phyloP scores from a whole-genome alignment of 805 yeast genomes.

The Nakazawaea ambrosiae region DNA sequence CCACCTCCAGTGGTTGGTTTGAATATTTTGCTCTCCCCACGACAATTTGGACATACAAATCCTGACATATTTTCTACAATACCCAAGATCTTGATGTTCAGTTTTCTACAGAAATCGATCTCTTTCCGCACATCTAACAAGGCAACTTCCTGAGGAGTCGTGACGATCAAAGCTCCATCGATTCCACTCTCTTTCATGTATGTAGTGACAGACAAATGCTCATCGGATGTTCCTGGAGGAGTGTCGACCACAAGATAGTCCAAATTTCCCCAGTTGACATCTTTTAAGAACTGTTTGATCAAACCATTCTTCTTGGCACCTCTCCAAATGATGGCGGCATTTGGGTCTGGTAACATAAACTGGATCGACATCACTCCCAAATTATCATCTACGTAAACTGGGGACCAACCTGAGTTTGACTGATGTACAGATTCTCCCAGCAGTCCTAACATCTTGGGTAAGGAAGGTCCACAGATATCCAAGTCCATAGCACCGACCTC shows the following conservation, averaged over 20 bases:
- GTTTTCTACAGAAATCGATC: conserved; percentile 89
- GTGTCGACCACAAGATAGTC: conserved; percentile 91
- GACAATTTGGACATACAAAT: conserved; percentile 92
- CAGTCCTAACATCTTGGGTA: conserved; percentile 92
- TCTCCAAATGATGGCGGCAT: conserved; percentile 94
- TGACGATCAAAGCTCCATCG: conserved; percentile 91
- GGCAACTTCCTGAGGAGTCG: conserved; percentile 98
- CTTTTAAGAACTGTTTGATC: conserved; percentile 88
- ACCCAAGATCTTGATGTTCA: conserved; percentile 79
- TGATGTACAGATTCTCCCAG: conserved; percentile 80
- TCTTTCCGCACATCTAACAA: conserved; percentile 92
- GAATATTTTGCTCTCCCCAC: conserved; percentile 84
- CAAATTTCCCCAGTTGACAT: conserved; percentile 89
- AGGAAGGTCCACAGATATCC: conserved; percentile 96
- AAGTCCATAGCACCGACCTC: conserved; percentile 97
- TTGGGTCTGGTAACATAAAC: conserved; percentile 88
- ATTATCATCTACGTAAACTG: conserved; percentile 92
- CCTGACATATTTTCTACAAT: conserved; percentile 98
- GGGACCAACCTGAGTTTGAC: conserved; percentile 92
- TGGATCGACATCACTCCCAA: conserved; percentile 94
- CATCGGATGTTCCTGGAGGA: conserved; percentile 98
- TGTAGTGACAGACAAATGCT: conserved; percentile 84
- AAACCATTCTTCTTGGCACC: conserved; percentile 93
- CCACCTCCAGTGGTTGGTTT: conserved; percentile 98
- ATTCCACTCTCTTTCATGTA: conserved; percentile 85